Conservation (phyloP, 805 yeast species). For the Metschnikowia lachancei region DNA sequence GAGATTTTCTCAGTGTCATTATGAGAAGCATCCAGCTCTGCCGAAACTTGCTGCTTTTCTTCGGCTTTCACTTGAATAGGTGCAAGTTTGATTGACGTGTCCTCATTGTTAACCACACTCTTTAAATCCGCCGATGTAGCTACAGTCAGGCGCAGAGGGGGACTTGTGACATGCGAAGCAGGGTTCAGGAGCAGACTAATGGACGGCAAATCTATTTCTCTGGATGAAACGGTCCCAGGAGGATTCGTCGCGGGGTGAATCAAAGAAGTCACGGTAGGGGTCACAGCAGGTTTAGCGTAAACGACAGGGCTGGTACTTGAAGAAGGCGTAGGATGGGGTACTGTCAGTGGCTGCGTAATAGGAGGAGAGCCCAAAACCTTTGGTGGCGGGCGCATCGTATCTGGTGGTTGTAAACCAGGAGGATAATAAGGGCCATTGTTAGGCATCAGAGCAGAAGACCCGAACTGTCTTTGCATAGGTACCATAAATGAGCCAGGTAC, state of each 20-base stretch:
- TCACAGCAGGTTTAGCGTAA: background rate
- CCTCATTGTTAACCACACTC: background rate
- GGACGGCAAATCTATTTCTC: background rate
- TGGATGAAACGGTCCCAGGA: background rate
- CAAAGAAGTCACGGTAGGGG: slow-evolving; percentile 7
- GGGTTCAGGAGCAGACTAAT: slow-evolving; percentile 6
- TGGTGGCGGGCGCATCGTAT: background rate
- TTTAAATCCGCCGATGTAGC: background rate
- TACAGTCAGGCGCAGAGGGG: slow-evolving; percentile 1
- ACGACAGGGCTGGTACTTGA: slow-evolving; percentile 4
- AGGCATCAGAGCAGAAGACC: background rate
- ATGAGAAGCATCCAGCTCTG: background rate
- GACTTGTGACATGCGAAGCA: slow-evolving; percentile 6
- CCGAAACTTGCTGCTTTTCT: slow-evolving; percentile 1
- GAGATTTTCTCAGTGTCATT: slow-evolving; percentile 16
- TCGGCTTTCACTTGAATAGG: slow-evolving; percentile 9
- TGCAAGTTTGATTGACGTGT: slow-evolving; percentile 9
- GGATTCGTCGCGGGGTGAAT: background rate
- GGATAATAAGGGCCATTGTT: background rate
- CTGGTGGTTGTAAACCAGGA: background rate
- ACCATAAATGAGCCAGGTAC: background rate
- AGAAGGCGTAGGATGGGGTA: slow-evolving; percentile 1
- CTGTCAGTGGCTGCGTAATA: background rate
- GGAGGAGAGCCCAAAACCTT: background rate
- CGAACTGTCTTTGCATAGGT: slow-evolving; percentile 3